These are phyloP conservation scores for Pochonia chlamydosporia DNA, from an alignment of 2,329 filamentous ascomycete genomes.

Conservation along the genomic window DNA sequence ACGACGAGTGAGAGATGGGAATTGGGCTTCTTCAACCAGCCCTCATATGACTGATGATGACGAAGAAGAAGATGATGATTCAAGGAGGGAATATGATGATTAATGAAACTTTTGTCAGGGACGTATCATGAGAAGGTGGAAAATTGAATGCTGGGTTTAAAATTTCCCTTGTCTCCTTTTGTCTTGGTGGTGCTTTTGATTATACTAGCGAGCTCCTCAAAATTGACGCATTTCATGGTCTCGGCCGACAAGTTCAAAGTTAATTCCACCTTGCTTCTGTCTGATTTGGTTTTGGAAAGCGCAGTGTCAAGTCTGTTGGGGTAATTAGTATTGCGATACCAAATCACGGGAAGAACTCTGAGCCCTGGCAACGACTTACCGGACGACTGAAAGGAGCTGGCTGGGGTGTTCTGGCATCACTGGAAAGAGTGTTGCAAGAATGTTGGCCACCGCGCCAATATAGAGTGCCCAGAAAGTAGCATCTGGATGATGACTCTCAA, in stretches of 20 bases:
- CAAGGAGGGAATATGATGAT: constrained; percentile 1
- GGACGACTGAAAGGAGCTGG: constrained; percentile 29
- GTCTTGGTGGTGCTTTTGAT: constrained; percentile 29
- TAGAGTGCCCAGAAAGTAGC: constrained; percentile 49
- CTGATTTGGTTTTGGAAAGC: constrained; percentile 13
- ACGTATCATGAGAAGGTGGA: constrained; percentile 16
- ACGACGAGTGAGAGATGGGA: constrained; percentile 3
- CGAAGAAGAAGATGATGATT: constrained; percentile 8
- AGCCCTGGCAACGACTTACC: constrained; percentile 23
- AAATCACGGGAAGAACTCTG: background rate
- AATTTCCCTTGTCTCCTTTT: constrained; percentile 21
- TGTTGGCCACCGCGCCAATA: constrained; percentile 40
- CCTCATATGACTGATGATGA: constrained; percentile 15
- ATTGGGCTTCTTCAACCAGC: background rate
- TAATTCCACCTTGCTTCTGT: constrained; percentile 31
- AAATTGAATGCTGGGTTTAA: constrained; percentile 27
- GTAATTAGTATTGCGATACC: constrained; percentile 2
- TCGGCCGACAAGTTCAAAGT: constrained; percentile 26
- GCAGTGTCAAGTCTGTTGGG: constrained; percentile 8
- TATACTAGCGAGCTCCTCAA: constrained; percentile 25
- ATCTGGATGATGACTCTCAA: constrained; percentile 29
- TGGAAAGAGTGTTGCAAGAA: constrained; percentile 37
- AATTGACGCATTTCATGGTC: constrained; percentile 22
- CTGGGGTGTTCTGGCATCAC: constrained; percentile 30
- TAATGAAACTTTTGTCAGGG: constrained; percentile 2